Percentiles rank a stretch among this genome's conserved stretches.
Evolutionary conservation across 2,329 filamentous ascomycete species (phyloP).

Genomic region (Dothideomycetes sp.): DNA sequence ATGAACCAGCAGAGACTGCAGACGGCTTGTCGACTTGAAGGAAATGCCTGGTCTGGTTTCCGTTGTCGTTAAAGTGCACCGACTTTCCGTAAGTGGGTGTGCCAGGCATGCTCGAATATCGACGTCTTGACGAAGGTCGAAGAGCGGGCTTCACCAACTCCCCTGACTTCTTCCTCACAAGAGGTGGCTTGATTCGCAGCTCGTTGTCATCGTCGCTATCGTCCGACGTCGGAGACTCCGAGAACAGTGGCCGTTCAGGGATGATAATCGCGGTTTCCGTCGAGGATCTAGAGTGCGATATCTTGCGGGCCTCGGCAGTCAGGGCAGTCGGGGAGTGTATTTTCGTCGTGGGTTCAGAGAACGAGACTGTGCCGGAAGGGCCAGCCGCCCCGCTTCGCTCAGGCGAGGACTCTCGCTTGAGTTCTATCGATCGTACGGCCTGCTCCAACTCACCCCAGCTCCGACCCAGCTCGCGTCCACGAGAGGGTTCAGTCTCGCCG

Average conservation of each 20-base stretch:
- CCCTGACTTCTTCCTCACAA: conserved; percentile 96
- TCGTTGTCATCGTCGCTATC: conserved; percentile 44
- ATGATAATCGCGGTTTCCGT: conserved; percentile 45
- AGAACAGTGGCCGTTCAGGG: conserved; percentile 32
- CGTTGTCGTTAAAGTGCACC: conserved; percentile 95
- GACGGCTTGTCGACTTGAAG: conserved; percentile 85
- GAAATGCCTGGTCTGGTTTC: conserved; percentile 94
- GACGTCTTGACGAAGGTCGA: conserved; percentile 63
- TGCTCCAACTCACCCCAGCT: conserved; percentile 60
- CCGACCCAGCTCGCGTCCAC: conserved; percentile 30
- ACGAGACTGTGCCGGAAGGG: conserved; percentile 11
- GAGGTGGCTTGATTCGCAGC: conserved; percentile 56
- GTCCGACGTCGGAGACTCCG: conserved; percentile 29
- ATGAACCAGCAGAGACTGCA: conserved; percentile 91
- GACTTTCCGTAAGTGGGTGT: conserved; percentile 93
- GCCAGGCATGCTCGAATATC: conserved; percentile 93
- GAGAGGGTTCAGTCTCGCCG: conserved; percentile 36
- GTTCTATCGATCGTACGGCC: conserved; percentile 69
- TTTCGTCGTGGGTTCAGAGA: conserved; percentile 23
- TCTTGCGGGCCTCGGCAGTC: conserved; percentile 46
- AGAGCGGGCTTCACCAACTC: conserved; percentile 91
- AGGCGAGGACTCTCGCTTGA: conserved; percentile 50
- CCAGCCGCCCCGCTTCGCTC: conserved; percentile 20
- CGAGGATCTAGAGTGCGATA: conserved; percentile 49
- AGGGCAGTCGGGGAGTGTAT: conserved; percentile 30